Evolutionary conservation across 83 land plant species (phyloP), one percentile per base, ranked within the genome.

Genomic region (Picea abies): DNA sequence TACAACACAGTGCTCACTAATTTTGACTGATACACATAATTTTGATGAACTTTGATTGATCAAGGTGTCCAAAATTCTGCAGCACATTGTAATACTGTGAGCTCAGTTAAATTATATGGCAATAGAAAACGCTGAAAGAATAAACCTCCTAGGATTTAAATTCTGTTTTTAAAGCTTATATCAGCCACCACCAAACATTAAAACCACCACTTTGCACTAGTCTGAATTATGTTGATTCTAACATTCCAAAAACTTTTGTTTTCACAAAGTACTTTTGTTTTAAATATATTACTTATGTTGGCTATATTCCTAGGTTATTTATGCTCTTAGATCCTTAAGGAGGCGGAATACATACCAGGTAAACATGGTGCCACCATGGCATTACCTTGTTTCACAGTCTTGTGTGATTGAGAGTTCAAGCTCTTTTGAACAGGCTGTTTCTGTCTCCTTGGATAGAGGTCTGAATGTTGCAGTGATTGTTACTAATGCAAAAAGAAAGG

Each of bases 361-460:
- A 66, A 66, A 66, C 69, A 66, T 66, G 29, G 69, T 66, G 69
- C 69, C 69, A 66, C 69, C 69, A 66, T 66, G 69, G 69, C 69
- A 66, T 66, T 29, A 10, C 14, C 32, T 11, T 66, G 29, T 25
- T 66, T 66, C 69, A 66, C 14, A 66, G 25, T 66, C 69, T 66
- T 9, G 69, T 66, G 69, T 2, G 14, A 29, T 66, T 66, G 70
- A 67, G 70, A 29, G 26, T 10, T 67, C 70, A 26, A 67, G 70
- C 35, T 11, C 70, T 29, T 67, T 26, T 6, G 26, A 23, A 26
- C 12, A 29, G 26, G 70, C 15, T 67, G 70, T 17, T 29, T 67
- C 37, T 9, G 11, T 26, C 32, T 26, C 37, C 70, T 25, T 67
- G 32, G 70, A 29, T 26, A 67, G 35, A 67, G 26, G 35, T 29